Conservation (phyloP, 495 filamentous ascomycete species). For the Articulospora tetracladia region DNA sequence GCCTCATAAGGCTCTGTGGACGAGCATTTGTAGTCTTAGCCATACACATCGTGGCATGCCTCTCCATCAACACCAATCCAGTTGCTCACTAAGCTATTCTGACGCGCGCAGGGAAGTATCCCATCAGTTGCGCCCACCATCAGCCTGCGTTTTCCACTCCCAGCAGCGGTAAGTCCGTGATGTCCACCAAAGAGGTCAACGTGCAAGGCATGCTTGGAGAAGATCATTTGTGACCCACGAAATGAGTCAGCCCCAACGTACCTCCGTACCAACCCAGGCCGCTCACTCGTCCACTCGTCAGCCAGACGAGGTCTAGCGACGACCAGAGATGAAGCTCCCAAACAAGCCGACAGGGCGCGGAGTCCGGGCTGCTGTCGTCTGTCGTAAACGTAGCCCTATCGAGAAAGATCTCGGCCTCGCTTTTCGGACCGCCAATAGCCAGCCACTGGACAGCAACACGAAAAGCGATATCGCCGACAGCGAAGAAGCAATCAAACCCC, state of each 20-base stretch:
- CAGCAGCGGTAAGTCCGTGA: not conserved
- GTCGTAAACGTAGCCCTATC: no score
- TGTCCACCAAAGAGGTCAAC: not conserved
- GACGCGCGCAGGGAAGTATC: not conserved
- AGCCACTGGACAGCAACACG: no score
- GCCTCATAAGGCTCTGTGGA: not conserved
- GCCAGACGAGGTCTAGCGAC: not conserved
- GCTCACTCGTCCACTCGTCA: not conserved
- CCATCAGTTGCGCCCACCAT: not conserved
- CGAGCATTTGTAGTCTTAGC: not conserved
- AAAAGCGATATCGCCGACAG: not conserved
- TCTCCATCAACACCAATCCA: not conserved
- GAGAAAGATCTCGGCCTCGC: no score
- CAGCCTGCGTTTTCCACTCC: not conserved
- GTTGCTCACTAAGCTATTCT: not conserved
- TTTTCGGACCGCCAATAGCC: no score
- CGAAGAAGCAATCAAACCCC: not conserved
- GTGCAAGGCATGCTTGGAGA: not conserved
- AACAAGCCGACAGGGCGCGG: not conserved
- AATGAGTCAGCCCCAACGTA: not conserved
- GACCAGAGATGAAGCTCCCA: not conserved
- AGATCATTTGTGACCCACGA: not conserved
- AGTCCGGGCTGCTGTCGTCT: no score
- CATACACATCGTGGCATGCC: not conserved
- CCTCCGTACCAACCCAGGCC: no score